Conservation (phyloP, 2,329 filamentous ascomycete genomes). For the Remersonia thermophila region DNA sequence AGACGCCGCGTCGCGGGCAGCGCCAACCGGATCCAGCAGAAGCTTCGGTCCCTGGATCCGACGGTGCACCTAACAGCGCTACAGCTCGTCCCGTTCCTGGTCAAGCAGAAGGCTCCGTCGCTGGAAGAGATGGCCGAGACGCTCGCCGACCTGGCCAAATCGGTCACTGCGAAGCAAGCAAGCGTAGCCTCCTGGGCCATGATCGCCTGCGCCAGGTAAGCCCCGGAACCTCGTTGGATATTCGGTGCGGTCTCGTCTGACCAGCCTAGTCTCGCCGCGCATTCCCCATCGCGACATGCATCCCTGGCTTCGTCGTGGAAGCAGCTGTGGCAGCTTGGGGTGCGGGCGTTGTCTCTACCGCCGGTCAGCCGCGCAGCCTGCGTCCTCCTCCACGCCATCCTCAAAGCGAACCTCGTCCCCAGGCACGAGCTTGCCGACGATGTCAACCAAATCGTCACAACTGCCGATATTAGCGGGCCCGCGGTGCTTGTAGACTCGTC, state of each 20-base stretch:
- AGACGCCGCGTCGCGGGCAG: slow-evolving; percentile 32
- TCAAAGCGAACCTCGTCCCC: slow-evolving; percentile 53
- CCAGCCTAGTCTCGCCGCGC: slow-evolving; percentile 32
- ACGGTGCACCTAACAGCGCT: slow-evolving; percentile 38
- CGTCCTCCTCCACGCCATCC: slow-evolving; percentile 55
- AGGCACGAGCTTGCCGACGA: slow-evolving; percentile 57
- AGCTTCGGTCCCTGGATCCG: slow-evolving; percentile 32
- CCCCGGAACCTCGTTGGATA: too few species aligned
- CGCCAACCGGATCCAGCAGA: slow-evolving; percentile 35
- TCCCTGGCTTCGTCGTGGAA: slow-evolving; percentile 46
- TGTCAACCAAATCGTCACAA: slow-evolving; percentile 59
- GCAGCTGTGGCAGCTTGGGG: slow-evolving; percentile 62
- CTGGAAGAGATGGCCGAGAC: slow-evolving; percentile 41
- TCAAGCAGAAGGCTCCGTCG: slow-evolving; percentile 33
- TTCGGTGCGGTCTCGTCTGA: too few species aligned
- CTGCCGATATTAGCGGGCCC: slow-evolving; percentile 72
- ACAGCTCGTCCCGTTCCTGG: slow-evolving; percentile 46
- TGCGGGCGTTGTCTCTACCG: slow-evolving; percentile 56
- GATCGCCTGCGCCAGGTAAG: slow-evolving; percentile 66
- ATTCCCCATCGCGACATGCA: slow-evolving; percentile 27
- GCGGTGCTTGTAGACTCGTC: slow-evolving; percentile 68
- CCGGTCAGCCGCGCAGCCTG: slow-evolving; percentile 66
- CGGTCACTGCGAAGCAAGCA: slow-evolving; percentile 57
- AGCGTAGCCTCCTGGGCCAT: slow-evolving; percentile 68
- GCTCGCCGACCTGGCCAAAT: slow-evolving; percentile 43